These are phyloP conservation scores for Yarrowia porcina DNA, from an alignment of 805 yeast species.

Conservation along the genomic window DNA sequence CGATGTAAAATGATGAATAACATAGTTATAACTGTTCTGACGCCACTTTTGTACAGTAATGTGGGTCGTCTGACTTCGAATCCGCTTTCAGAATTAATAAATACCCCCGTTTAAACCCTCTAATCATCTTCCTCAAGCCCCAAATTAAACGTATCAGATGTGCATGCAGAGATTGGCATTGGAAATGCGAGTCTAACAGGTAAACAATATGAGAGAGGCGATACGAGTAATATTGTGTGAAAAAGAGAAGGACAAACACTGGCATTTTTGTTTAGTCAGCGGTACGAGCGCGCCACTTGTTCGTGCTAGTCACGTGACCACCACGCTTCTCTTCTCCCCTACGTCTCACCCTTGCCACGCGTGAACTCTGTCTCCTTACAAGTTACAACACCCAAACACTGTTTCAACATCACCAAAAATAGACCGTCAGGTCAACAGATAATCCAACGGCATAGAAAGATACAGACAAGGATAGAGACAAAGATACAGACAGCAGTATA, in stretches of 20 bases:
- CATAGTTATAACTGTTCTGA: no score
- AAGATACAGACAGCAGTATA: not conserved
- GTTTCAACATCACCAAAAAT: constrained; percentile 10
- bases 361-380: constrained; percentile 9
- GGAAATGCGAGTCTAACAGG: not conserved
- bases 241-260: no score
- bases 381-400: not conserved
- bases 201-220: no score
- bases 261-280: no score
- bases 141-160: constrained; percentile 1
- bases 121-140: not conserved
- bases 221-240: not conserved
- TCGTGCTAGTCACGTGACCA: no score
- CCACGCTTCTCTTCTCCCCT: no score
- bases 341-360: not conserved
- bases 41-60: no score
- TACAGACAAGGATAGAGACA: not conserved
- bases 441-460: not conserved
- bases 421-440: not conserved
- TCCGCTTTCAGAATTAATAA: no score
- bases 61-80: no score
- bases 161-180: constrained; percentile 16
- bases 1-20: no score
- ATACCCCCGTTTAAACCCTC: no score
- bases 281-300: no score